These are phyloP conservation scores for Polyplosphaeria fusca DNA, from an alignment of 495 filamentous ascomycete genomes.

Conservation along the genomic window DNA sequence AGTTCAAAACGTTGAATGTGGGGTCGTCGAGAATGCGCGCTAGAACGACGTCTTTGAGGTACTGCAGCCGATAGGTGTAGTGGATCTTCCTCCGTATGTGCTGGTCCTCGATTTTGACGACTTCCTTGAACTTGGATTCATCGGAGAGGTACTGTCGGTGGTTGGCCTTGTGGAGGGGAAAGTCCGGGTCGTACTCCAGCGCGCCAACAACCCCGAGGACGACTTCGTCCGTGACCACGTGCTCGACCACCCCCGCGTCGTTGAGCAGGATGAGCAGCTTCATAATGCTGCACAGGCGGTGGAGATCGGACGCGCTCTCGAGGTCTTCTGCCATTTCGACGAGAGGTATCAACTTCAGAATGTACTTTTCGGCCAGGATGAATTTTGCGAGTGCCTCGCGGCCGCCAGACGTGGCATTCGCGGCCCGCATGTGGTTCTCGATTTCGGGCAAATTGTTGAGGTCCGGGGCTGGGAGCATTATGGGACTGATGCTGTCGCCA, in stretches of 20 bases:
- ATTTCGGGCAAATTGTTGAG: conserved; percentile 78
- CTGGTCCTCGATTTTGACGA: conserved; percentile 82
- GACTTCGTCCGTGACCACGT: conserved; percentile 82
- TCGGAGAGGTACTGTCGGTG: conserved; percentile 90
- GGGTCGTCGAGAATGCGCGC: conserved; percentile 95
- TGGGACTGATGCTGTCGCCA: conserved; percentile 64
- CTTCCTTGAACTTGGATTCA: conserved; percentile 89
- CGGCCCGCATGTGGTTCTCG: conserved; percentile 72
- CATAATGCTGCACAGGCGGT: conserved; percentile 95
- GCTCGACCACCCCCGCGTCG: conserved; percentile 89
- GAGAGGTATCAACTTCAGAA: conserved; percentile 78
- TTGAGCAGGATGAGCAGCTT: conserved; percentile 92
- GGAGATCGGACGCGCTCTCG: conserved; percentile 79
- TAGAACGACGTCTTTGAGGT: conserved; percentile 97
- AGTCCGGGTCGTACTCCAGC: conserved; percentile 96
- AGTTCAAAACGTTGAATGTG: conserved; percentile 96
- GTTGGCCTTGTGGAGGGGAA: conserved; percentile 97
- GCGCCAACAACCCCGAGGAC: conserved; percentile 93
- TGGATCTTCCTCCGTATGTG: conserved; percentile 87
- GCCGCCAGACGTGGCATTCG: conserved; percentile 68
- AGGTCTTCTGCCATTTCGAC: conserved; percentile 86
- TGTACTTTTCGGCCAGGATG: conserved; percentile 80
- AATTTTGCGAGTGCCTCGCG: conserved; percentile 88
- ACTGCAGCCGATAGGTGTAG: conserved; percentile 90
- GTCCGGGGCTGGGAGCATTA: conserved; percentile 73